Evolutionary conservation across 768 basidiomycete species (phyloP).

Genomic region (Russula griseocarnosa): DNA sequence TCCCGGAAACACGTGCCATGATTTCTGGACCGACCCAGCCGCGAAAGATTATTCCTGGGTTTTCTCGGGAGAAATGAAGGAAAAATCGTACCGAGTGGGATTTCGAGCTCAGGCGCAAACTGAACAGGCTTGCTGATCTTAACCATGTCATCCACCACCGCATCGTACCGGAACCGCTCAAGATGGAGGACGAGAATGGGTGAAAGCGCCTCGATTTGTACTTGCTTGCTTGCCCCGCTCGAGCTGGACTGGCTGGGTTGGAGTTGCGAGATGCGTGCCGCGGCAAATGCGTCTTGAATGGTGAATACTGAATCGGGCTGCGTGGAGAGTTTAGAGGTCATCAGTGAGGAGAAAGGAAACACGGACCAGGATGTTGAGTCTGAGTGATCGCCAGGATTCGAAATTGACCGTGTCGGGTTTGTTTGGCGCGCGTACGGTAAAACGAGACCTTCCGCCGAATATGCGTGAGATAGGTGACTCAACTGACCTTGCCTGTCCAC

Average conservation of each 20-base stretch:
- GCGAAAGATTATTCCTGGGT: not conserved
- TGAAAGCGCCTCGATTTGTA: slow-evolving; percentile 68
- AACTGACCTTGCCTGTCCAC: slow-evolving; percentile 59
- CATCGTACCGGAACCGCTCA: no score
- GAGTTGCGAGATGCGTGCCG: not conserved
- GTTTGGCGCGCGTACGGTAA: slow-evolving; percentile 39
- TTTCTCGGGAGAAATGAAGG: no score
- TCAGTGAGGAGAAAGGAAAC: no score
- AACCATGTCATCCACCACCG: no score
- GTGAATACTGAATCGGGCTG: no score
- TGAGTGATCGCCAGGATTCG: no score
- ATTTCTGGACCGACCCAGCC: slow-evolving; percentile 1
- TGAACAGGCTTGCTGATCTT: no score
- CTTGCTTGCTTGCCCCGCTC: slow-evolving; percentile 67
- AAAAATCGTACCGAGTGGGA: slow-evolving; percentile 55
- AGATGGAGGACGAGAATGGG: slow-evolving; percentile 64
- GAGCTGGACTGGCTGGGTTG: slow-evolving; percentile 37
- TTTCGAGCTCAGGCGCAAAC: slow-evolving; percentile 42
- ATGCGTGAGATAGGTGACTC: slow-evolving; percentile 89
- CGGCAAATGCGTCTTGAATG: no score
- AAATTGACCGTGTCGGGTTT: no score
- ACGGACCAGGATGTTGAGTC: no score
- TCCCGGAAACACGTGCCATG: slow-evolving; percentile 7
- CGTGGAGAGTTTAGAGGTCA: no score
- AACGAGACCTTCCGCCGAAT: slow-evolving; percentile 92